A percentile compares a stretch with the other conserved stretches of the same genome.
These are phyloP conservation scores for Firmiana major DNA, from an alignment of 345 rosid species.

Conservation along the genomic window DNA sequence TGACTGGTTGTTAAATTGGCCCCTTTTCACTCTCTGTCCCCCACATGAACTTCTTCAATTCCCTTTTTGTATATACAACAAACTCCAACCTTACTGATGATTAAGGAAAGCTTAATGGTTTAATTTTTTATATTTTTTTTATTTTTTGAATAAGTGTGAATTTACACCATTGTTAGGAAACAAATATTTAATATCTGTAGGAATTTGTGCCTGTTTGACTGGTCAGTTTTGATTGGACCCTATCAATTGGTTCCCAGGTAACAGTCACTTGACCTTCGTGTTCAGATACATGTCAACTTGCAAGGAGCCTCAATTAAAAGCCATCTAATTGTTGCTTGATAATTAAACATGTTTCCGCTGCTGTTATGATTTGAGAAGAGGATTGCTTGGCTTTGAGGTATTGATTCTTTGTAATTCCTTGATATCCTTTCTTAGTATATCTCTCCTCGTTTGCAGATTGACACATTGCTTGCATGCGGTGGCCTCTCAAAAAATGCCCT, in stretches of 20 bases:
- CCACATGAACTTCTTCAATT: neutral
- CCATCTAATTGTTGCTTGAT: neutral
- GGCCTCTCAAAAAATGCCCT: slow-evolving; percentile 73
- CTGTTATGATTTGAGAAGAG: neutral
- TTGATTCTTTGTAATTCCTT: too few relatives aligned
- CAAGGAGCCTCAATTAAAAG: neutral
- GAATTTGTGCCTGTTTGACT: neutral
- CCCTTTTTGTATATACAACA: neutral
- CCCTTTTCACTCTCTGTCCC: neutral
- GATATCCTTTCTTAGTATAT: neutral
- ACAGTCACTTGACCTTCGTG: neutral
- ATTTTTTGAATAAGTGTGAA: neutral
- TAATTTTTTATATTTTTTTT: neutral
- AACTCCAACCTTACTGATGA: neutral
- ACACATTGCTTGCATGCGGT: slow-evolving; percentile 84
- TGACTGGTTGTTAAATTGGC: too few relatives aligned
- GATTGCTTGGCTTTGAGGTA: too few relatives aligned
- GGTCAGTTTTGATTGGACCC: neutral
- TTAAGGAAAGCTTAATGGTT: neutral
- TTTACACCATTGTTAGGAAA: neutral
- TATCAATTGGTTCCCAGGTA: neutral
- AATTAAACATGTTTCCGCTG: neutral
- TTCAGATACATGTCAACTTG: neutral
- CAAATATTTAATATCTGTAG: neutral
- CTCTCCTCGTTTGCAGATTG: slow-evolving; percentile 48